Conservation (phyloP, 2,329 filamentous ascomycete species). For the Sordariomycetes sp. region DNA sequence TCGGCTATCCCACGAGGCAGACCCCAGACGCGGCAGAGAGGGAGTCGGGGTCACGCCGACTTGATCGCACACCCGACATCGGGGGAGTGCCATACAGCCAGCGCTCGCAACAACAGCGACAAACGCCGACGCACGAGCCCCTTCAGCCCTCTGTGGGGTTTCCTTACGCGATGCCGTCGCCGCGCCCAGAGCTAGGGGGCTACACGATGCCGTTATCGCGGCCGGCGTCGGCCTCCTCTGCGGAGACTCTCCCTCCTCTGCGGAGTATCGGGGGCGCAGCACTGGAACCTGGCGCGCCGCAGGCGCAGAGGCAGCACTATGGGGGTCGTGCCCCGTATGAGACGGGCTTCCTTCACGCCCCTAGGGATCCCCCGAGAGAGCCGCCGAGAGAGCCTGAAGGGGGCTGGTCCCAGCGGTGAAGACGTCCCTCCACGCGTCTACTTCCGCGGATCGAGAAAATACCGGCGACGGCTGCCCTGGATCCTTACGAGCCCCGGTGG, state of each 20-base stretch:
- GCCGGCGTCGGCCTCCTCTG: neutral
- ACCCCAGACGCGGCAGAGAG: neutral
- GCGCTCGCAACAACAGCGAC: neutral
- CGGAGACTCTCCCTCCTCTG: neutral
- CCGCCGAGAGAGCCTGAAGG: neutral
- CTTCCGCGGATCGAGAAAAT: too few relatives aligned
- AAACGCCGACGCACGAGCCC: neutral
- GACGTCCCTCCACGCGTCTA: too few relatives aligned
- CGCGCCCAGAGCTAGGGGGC: neutral
- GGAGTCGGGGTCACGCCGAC: neutral
- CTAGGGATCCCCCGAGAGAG: neutral
- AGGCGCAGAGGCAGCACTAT: neutral
- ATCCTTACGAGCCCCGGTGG: neutral
- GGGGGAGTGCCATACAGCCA: neutral
- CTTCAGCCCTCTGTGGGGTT: neutral
- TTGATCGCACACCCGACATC: neutral
- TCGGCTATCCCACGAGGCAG: neutral
- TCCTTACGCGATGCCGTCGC: neutral
- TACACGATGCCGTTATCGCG: neutral
- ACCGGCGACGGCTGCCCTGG: too few relatives aligned
- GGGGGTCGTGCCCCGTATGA: neutral
- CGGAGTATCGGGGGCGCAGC: neutral
- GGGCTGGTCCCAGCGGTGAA: neutral
- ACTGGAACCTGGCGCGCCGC: neutral
- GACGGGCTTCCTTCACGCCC: neutral